Evolutionary conservation across 1,284 basidiomycete species (phyloP), one percentile per base, ranked within the genome.

Genomic region (Tylopilus orsonianus): DNA sequence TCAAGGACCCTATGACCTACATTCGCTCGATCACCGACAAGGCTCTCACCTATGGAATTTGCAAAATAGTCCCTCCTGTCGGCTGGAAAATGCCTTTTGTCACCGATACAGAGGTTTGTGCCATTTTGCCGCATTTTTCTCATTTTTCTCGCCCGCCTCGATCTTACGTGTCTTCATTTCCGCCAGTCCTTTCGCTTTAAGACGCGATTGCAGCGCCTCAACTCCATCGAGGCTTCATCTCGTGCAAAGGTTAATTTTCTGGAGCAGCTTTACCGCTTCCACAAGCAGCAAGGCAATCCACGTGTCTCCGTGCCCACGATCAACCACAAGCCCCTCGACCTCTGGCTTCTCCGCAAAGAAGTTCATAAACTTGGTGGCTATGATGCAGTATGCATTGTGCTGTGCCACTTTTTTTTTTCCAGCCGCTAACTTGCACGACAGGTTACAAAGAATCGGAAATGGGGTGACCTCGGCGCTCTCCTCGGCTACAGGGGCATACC

Each of bases 51-150:
- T 93, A 83, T 65, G 97, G 97, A 26, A 95, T 99, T 60, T 94
- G 91, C 74, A 99, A 99, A 75, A 85, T 99, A 52, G 81, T 98
- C 18, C 97, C 97, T 49, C 97, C 97, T 2, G 75, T 81, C 51
- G 91, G 84, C 30, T 99, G 97, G 97, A 82, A 87, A 58, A 96
- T 97, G 83, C 93, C 95, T 13, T 99, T 97, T 68, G 87, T 91
- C n/a, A 89, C 95, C 37, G 88, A 98, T 66, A 93, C 93, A 26
- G 89, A 94, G 80, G 93, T 93, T 49, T 44, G 60, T 54, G 43
- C 50, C 45, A 33, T 53, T 35, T 18, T 42, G 35, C 56, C 56
- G 52, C 53, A 70, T 69, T 59, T 66, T 67, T 49, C 59, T 50
- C 48, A 49, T 55, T 54, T 58, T 58, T 41, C 45, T 26, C 29